Evolutionary conservation across 2,329 filamentous ascomycete genomes (phyloP).

Genomic region (Raffaelea deltoideospora): DNA sequence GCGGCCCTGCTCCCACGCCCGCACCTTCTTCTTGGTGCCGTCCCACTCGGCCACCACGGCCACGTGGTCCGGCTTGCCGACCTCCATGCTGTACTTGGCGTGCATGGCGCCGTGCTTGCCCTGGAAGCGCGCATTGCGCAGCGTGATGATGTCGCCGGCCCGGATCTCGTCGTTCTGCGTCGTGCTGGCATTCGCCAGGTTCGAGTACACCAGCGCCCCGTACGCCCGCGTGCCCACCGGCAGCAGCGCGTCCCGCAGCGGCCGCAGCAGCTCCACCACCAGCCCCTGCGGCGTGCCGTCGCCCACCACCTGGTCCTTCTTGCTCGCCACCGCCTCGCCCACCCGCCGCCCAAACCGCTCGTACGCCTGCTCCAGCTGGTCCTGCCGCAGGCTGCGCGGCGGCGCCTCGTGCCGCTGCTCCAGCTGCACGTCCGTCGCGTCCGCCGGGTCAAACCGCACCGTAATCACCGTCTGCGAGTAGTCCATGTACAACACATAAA

Average conservation of each 20-base stretch:
- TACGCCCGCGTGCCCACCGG: conserved; percentile 84
- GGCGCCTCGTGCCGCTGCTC: conserved; percentile 81
- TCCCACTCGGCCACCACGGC: conserved; percentile 93
- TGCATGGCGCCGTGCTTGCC: conserved; percentile 93
- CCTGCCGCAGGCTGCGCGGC: conserved; percentile 68
- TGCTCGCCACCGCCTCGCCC: conserved; percentile 49
- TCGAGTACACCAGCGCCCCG: conserved; percentile 84
- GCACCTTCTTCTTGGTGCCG: conserved; percentile 93
- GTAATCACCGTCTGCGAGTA: conserved; percentile 91
- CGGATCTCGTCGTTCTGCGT: conserved; percentile 87
- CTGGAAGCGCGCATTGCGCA: conserved; percentile 88
- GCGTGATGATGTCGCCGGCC: conserved; percentile 75
- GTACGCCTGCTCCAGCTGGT: conserved; percentile 81
- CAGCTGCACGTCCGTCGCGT: conserved; percentile 50
- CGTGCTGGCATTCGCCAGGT: conserved; percentile 85
- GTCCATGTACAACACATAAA: conserved; percentile 84
- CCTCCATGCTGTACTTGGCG: conserved; percentile 77
- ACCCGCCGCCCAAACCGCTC: conserved; percentile 68
- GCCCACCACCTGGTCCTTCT: conserved; percentile 67
- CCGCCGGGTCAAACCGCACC: conserved; percentile 56
- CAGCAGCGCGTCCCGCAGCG: conserved; percentile 56
- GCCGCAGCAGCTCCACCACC: conserved; percentile 62
- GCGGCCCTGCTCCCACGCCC: conserved; percentile 87
- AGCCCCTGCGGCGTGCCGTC: conserved; percentile 71
- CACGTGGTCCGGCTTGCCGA: conserved; percentile 80